These are phyloP conservation scores for Metschnikowia vanudenii DNA, from an alignment of 805 yeast genomes.

Conservation along the genomic window DNA sequence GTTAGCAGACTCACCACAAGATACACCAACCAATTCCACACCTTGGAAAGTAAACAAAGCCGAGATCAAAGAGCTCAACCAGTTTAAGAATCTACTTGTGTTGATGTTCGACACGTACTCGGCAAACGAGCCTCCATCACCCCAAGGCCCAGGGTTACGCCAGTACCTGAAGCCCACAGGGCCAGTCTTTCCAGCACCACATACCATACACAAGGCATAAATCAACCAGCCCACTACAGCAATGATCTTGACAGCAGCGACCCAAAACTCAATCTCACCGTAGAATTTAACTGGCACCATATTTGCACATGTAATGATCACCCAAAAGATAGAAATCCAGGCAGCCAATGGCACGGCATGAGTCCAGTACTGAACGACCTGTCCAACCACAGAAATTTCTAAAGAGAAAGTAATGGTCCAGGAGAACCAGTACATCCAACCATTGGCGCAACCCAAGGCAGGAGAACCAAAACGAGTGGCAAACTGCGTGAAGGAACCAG, in stretches of 20 bases:
- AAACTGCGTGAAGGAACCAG: conserved; percentile 69
- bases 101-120: conserved; percentile 38
- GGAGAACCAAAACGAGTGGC: conserved; percentile 66
- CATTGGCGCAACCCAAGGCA: conserved; percentile 70
- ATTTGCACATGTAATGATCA: conserved; percentile 51
- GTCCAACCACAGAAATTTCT: conserved; percentile 71
- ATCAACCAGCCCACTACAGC: conserved; percentile 71
- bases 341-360: conserved; percentile 65
- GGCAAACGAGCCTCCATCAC: conserved; percentile 50
- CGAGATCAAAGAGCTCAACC: conserved; percentile 64
- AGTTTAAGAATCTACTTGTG: conserved; percentile 64
- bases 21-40: conserved; percentile 70
- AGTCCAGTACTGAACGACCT: conserved; percentile 63
- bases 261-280: conserved; percentile 78
- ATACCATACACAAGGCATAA: conserved; percentile 66
- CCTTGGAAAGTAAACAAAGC: conserved; percentile 85
- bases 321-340: conserved; percentile 69
- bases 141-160: conserved; percentile 79
- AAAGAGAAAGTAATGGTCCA: conserved; percentile 78
- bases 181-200: conserved; percentile 69
- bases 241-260: conserved; percentile 62
- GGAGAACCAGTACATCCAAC: conserved; percentile 74
- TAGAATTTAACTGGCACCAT: conserved; percentile 66
- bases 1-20: conserved; percentile 71
- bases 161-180: conserved; percentile 79